These are phyloP conservation scores for Fusarium coicis DNA, from an alignment of 2,329 filamentous ascomycete genomes.

Conservation along the genomic window DNA sequence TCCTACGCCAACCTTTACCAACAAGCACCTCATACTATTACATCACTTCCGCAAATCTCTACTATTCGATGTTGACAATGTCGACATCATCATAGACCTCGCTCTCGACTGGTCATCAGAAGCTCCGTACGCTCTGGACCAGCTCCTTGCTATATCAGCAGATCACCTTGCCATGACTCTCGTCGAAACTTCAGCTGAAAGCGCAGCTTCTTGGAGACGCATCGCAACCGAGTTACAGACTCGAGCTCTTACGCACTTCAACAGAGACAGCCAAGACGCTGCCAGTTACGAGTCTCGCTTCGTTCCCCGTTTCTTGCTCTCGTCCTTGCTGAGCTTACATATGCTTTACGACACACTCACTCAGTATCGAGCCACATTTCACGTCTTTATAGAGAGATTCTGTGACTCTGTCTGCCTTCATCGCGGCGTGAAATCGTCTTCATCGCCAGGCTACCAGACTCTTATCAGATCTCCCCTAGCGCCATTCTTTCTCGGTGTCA, in stretches of 20 bases:
- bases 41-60: constrained; percentile 49
- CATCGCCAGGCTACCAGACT: constrained; percentile 48
- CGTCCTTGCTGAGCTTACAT: constrained; percentile 57
- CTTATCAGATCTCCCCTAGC: constrained; percentile 51
- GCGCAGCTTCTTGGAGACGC: constrained; percentile 38
- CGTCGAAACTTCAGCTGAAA: constrained; percentile 36
- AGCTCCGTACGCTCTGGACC: constrained; percentile 59
- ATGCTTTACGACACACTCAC: constrained; percentile 59
- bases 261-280: constrained; percentile 45
- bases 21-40: constrained; percentile 54
- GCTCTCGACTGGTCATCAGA: constrained; percentile 47
- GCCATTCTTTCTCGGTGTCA: constrained; percentile 40
- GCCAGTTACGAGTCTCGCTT: constrained; percentile 41
- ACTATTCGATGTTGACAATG: constrained; percentile 37
- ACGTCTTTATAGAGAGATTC: constrained; percentile 54
- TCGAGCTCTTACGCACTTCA: constrained; percentile 54
- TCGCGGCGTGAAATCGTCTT: constrained; percentile 54
- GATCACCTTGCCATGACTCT: constrained; percentile 49
- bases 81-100: constrained; percentile 45
- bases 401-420: constrained; percentile 56
- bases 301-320: constrained; percentile 58
- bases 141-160: constrained; percentile 58
- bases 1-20: constrained; percentile 46
- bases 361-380: constrained; percentile 52
- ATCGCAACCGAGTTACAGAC: constrained; percentile 59